These are phyloP conservation scores for Anaeramoeba flamelloides DNA, from an alignment of 78 protist species.

Conservation along the genomic window DNA sequence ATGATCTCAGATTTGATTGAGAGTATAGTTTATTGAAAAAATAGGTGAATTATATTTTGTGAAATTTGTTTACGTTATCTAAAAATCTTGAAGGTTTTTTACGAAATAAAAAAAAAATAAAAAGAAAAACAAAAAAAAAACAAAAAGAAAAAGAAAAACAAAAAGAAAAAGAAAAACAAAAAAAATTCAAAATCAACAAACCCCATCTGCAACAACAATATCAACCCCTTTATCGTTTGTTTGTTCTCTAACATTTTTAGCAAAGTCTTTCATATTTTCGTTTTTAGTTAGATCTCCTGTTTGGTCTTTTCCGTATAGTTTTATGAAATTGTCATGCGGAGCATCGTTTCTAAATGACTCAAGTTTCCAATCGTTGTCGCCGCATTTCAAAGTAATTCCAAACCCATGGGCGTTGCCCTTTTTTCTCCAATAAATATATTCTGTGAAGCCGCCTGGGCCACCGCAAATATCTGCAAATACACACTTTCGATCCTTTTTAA, in stretches of 20 bases:
- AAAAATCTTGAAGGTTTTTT: too few relatives aligned
- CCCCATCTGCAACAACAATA: constrained; percentile 56
- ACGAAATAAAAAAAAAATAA: not conserved
- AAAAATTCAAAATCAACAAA: constrained; percentile 6
- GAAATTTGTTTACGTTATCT: too few relatives aligned
- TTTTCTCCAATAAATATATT: constrained; percentile 45
- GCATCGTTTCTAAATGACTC: constrained; percentile 32
- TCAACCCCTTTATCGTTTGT: constrained; percentile 40
- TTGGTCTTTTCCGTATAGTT: constrained; percentile 35
- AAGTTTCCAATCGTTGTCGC: constrained; percentile 36
- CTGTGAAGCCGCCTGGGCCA: constrained; percentile 81
- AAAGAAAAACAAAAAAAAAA: too few relatives aligned
- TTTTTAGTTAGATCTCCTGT: constrained; percentile 30
- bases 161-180: too few relatives aligned
- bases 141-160: too few relatives aligned
- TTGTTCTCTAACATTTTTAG: constrained; percentile 12
- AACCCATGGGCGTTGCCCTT: constrained; percentile 14
- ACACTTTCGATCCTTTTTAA: not conserved
- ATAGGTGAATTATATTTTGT: too few relatives aligned
- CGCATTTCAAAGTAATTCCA: constrained; percentile 49
- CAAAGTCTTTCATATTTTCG: constrained; percentile 35
- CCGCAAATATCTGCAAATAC: constrained; percentile 55
- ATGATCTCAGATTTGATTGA: too few relatives aligned
- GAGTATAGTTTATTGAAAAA: too few relatives aligned
- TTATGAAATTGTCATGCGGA: constrained; percentile 39